Conservation (phyloP, 139 green algal genomes). For the Chlorella sorokiniana region DNA sequence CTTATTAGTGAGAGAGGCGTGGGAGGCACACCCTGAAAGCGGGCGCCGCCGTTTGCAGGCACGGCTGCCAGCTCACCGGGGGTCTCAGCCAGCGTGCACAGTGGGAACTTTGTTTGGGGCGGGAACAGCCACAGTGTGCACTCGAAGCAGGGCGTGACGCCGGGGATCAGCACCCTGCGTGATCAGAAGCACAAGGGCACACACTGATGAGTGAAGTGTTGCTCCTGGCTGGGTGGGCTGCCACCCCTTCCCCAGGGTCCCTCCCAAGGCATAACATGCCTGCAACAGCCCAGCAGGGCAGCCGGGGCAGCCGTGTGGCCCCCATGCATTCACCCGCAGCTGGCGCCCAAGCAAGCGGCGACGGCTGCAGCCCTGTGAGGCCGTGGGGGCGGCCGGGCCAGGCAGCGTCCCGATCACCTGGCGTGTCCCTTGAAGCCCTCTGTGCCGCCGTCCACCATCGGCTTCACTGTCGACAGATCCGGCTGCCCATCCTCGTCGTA, state of each 20-base stretch:
- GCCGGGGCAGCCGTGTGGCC: background rate
- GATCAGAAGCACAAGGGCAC: background rate
- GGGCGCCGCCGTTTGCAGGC: too few species aligned
- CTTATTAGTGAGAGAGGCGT: too few species aligned
- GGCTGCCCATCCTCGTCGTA: constrained; percentile 86
- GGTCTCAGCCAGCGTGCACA: constrained; percentile 97
- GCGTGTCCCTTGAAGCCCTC: constrained; percentile 99
- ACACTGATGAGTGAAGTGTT: too few species aligned
- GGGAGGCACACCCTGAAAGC: too few species aligned
- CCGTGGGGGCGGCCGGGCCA: background rate
- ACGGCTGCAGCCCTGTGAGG: background rate
- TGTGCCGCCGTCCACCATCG: constrained; percentile 97
- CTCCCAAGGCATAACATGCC: too few species aligned
- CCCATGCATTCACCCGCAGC: background rate
- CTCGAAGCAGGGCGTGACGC: constrained; percentile 98
- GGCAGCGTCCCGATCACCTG: background rate
- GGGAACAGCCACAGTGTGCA: constrained; percentile 99
- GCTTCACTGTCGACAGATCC: constrained; percentile 88
- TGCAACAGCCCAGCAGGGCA: too few species aligned
- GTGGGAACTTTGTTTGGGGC: constrained; percentile 94
- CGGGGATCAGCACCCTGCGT: constrained; percentile 90
- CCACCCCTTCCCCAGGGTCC: too few species aligned
- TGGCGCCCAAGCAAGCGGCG: too few species aligned
- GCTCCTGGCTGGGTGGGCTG: too few species aligned
- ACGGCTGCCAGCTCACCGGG: constrained; percentile 79